phyloP scores from a whole-genome alignment of 1,139 yeast species.

The Scheffersomyces quercinus region DNA sequence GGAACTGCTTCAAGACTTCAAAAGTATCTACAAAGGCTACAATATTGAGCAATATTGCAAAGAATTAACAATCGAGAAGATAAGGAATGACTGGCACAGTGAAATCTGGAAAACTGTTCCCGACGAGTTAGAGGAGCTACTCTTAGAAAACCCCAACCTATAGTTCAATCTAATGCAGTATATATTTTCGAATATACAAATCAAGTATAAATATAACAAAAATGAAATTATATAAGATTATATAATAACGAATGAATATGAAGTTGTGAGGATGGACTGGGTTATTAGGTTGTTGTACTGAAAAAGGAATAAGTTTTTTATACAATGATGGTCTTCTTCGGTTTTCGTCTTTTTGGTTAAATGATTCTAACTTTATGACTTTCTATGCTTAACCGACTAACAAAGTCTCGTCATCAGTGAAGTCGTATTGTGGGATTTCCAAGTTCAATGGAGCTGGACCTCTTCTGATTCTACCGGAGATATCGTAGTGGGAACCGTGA shows the following conservation, averaged over 20 bases:
- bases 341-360: no score
- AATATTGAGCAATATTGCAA: slow-evolving; percentile 11
- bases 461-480: slow-evolving; percentile 99
- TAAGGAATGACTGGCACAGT: slow-evolving; percentile 22
- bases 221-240: slow-evolving; percentile 1
- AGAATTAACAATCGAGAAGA: slow-evolving; percentile 17
- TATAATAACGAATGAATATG: neutral
- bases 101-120: slow-evolving; percentile 40
- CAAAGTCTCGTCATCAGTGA: slow-evolving; percentile 75
- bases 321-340: neutral
- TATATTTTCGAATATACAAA: slow-evolving; percentile 12
- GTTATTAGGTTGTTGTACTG: neutral
- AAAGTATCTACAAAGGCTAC: slow-evolving; percentile 7
- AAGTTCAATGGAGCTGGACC: slow-evolving; percentile 99
- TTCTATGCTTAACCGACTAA: slow-evolving; percentile 54
- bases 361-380: neutral
- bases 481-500: slow-evolving; percentile 99
- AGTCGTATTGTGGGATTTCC: slow-evolving; percentile 92
- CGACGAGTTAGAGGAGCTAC: slow-evolving; percentile 33
- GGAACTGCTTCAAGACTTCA: slow-evolving; percentile 19
- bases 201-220: slow-evolving; percentile 5
- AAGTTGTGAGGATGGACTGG: slow-evolving; percentile 1
- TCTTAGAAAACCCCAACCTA: slow-evolving; percentile 12
- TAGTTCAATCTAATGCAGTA: slow-evolving; percentile 14
- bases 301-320: neutral